Percentiles rank a stretch among this genome's conserved stretches.
Evolutionary conservation across 352 stramenopile genomes (phyloP).

Genomic region (Phytophthora litchii): DNA sequence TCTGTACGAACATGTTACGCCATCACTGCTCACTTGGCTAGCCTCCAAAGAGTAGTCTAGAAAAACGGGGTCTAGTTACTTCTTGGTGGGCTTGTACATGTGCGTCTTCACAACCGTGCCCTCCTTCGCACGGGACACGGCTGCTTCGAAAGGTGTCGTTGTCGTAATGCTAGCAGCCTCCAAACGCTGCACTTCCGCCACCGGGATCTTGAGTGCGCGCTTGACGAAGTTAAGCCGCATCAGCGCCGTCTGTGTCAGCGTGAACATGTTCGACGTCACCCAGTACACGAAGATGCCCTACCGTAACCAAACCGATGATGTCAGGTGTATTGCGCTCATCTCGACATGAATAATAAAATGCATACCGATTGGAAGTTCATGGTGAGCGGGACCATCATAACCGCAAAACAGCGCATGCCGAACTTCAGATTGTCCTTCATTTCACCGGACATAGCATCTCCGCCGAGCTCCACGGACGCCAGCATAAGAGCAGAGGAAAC

Average conservation of each 20-base stretch:
- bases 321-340: no score
- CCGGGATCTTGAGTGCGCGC: conserved; percentile 57
- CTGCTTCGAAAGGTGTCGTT: conserved; percentile 75
- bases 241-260: conserved; percentile 61
- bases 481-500: conserved; percentile 84
- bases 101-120: conserved; percentile 72
- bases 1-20: conserved; percentile 2
- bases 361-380: conserved; percentile 86
- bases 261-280: conserved; percentile 87
- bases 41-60: conserved; percentile 1
- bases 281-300: conserved; percentile 89
- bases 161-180: conserved; percentile 35
- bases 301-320: background rate
- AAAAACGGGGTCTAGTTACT: conserved; percentile 36
- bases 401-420: conserved; percentile 73
- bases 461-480: conserved; percentile 75
- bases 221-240: conserved; percentile 67
- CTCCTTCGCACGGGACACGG: conserved; percentile 72
- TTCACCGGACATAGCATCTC: conserved; percentile 61
- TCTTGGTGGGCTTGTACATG: conserved; percentile 59
- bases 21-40: conserved; percentile 5
- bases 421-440: conserved; percentile 81
- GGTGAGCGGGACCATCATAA: conserved; percentile 76
- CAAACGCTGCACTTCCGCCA: conserved; percentile 48
- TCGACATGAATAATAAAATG: background rate